Conservation (phyloP, 202 grass and related monocot genomes). For the Zoysia matrella region DNA sequence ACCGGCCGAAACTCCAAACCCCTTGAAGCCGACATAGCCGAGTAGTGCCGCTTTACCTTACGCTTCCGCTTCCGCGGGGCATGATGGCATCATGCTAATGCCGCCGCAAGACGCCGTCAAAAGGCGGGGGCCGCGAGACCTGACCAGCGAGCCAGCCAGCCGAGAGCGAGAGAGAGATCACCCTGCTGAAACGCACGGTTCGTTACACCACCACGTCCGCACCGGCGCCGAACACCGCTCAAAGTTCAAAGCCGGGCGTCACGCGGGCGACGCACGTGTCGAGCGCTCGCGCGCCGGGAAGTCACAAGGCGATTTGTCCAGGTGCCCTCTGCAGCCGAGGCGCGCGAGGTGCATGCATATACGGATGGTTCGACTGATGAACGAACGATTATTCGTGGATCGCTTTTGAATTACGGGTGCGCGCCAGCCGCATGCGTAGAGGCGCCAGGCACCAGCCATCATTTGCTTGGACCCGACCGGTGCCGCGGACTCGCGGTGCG, state of each 20-base stretch:
- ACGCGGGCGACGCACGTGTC: constrained; percentile 21
- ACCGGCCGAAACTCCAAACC: not conserved
- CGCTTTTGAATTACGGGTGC: constrained; percentile 6
- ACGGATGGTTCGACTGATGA: not conserved
- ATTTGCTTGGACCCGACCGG: constrained; percentile 23
- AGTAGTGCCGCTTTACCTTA: constrained; percentile 60
- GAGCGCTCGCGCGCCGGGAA: not conserved
- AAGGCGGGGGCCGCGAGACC: constrained; percentile 18
- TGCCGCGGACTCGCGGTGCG: not conserved
- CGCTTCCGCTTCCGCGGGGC: constrained; percentile 1
- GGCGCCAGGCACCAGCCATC: constrained; percentile 25
- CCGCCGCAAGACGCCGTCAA: constrained; percentile 46
- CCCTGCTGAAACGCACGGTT: constrained; percentile 23
- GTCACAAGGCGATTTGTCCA: not conserved
- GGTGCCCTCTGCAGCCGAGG: not conserved
- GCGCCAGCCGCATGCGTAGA: not conserved
- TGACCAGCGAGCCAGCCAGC: constrained; percentile 27
- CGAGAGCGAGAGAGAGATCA: not conserved
- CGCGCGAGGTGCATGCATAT: constrained; percentile 17
- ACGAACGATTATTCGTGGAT: not conserved
- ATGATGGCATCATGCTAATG: constrained; percentile 13
- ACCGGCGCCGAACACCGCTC: constrained; percentile 10
- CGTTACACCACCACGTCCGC: constrained; percentile 35
- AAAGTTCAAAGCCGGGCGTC: constrained; percentile 25
- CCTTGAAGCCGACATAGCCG: constrained; percentile 35